These are phyloP conservation scores for Dictyostelium capitatum DNA, from an alignment of 78 protist species.

Conservation along the genomic window DNA sequence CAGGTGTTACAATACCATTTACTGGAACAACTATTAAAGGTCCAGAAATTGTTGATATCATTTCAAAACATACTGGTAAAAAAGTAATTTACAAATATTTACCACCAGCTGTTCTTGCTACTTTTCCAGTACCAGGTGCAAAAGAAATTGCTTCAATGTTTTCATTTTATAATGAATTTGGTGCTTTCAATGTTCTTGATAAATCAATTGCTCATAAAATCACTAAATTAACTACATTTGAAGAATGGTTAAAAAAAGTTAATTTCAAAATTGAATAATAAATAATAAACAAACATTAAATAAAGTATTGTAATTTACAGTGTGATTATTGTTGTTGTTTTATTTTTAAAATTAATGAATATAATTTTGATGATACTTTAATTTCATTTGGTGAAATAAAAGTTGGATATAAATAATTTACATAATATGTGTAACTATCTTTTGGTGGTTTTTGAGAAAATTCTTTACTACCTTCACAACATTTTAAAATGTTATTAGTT, in stretches of 20 bases:
- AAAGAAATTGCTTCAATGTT: neutral
- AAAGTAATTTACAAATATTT: neutral
- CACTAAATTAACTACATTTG: neutral
- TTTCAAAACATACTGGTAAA: neutral
- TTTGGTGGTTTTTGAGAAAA: neutral
- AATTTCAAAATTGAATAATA: neutral
- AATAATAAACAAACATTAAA: too few species aligned
- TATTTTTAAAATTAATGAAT: neutral
- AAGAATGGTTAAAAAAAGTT: neutral
- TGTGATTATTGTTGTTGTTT: neutral
- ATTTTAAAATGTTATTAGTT: too few species aligned
- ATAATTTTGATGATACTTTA: neutral
- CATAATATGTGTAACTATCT: neutral
- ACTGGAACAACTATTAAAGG: neutral
- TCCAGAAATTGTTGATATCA: neutral
- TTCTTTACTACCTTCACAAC: too few species aligned
- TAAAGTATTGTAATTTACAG: too few species aligned
- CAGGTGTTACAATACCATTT: constrained; percentile 1
- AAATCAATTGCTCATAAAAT: neutral
- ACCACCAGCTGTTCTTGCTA: neutral
- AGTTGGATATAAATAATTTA: neutral
- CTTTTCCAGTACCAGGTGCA: neutral
- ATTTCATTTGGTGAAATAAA: neutral
- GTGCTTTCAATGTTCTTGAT: neutral
- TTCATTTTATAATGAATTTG: neutral